A percentile compares a stretch with the other conserved stretches of the same genome.
Conservation (phyloP, 2,329 filamentous ascomycete genomes). For the Fonsecaea erecta region DNA sequence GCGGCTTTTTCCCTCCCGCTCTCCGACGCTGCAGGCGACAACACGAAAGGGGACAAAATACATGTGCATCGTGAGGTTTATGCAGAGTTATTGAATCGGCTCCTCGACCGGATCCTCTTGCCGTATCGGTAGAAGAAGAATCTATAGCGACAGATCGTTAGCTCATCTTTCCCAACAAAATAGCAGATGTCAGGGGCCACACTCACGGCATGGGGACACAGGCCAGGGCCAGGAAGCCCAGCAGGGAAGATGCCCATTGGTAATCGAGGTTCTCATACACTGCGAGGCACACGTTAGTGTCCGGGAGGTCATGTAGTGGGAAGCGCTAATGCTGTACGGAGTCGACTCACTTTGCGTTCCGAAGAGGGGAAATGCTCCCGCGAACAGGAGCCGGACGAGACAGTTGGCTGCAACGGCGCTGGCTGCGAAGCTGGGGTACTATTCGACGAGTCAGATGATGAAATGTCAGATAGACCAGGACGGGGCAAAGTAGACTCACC, state of each 20-base stretch:
- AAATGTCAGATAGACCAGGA: too few relatives aligned
- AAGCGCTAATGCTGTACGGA: background rate
- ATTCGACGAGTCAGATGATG: background rate
- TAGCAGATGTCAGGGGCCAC: background rate
- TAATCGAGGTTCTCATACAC: slow-evolving; percentile 54
- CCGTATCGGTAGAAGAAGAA: slow-evolving; percentile 53
- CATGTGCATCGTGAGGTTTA: background rate
- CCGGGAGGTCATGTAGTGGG: slow-evolving; percentile 41
- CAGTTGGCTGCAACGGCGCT: slow-evolving; percentile 79
- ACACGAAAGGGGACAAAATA: too few relatives aligned
- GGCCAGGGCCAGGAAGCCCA: slow-evolving; percentile 50
- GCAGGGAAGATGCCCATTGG: slow-evolving; percentile 52
- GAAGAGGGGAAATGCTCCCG: slow-evolving; percentile 76
- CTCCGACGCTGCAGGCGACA: too few relatives aligned
- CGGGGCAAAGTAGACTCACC: background rate
- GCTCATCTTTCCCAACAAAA: background rate
- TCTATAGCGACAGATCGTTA: slow-evolving; percentile 39
- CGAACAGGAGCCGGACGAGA: slow-evolving; percentile 76
- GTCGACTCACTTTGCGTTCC: slow-evolving; percentile 57
- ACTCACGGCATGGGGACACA: slow-evolving; percentile 50
- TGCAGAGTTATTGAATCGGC: slow-evolving; percentile 13
- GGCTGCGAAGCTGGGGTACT: slow-evolving; percentile 51
- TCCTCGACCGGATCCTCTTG: slow-evolving; percentile 47
- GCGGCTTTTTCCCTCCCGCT: too few relatives aligned
- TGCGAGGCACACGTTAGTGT: slow-evolving; percentile 6